Conservation (phyloP, 2,329 filamentous ascomycete species). For the Neofusicoccum parvum region DNA sequence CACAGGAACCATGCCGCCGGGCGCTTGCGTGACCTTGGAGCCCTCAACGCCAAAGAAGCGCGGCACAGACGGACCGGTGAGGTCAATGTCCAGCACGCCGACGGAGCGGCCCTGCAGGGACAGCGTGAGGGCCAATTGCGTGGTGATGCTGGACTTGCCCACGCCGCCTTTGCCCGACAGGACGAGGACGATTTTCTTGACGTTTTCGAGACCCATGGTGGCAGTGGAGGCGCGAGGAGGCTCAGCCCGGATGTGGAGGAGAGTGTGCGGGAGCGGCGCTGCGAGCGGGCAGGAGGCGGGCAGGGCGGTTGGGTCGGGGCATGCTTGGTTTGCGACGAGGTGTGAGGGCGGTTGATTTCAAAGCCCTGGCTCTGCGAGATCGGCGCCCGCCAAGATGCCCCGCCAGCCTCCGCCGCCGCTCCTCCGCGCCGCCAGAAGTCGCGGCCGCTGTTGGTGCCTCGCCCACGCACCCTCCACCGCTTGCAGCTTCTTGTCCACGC, state of each 20-base stretch:
- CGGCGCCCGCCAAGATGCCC: no score
- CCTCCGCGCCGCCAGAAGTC: no score
- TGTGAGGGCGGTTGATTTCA: conserved; percentile 11
- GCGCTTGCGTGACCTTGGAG: conserved; percentile 86
- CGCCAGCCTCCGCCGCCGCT: no score
- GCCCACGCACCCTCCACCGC: no score
- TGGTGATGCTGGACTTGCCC: conserved; percentile 96
- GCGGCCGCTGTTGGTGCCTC: no score
- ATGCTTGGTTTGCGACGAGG: conserved; percentile 5
- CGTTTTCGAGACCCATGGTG: conserved; percentile 59
- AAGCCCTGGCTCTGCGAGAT: background rate
- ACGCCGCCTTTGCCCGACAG: conserved; percentile 98
- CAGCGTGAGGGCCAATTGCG: conserved; percentile 88
- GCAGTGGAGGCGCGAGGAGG: background rate
- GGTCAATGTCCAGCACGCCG: conserved; percentile 92
- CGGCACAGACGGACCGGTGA: conserved; percentile 95
- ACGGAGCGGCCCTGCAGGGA: conserved; percentile 84
- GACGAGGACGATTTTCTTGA: conserved; percentile 78
- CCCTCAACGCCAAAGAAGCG: conserved; percentile 89
- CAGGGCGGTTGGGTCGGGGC: background rate
- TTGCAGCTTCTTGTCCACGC: no score
- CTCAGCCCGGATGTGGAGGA: background rate
- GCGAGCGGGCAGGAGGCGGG: background rate
- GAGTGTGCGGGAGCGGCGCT: background rate
- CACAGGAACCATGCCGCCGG: conserved; percentile 90